These are phyloP conservation scores for Waltergamsia citrina DNA, from an alignment of 2,329 filamentous ascomycete species.

Conservation along the genomic window DNA sequence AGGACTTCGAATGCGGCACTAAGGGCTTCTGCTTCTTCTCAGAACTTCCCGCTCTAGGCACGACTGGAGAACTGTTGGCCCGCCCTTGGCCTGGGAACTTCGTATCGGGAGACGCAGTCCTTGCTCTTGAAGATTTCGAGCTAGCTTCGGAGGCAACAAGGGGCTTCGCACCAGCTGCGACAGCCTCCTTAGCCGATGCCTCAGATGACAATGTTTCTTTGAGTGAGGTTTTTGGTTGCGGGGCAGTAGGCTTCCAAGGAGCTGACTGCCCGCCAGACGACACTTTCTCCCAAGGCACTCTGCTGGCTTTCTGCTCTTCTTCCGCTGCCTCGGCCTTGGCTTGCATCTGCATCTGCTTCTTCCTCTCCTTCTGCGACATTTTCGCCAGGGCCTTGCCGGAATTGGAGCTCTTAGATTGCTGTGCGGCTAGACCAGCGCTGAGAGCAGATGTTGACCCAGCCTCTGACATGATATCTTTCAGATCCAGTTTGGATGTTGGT, in stretches of 20 bases:
- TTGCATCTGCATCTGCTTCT: constrained; percentile 67
- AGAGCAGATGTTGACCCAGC: constrained; percentile 42
- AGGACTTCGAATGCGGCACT: constrained; percentile 52
- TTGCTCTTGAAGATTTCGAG: constrained; percentile 27
- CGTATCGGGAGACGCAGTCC: constrained; percentile 52
- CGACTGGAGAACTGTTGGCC: constrained; percentile 20
- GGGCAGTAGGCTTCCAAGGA: constrained; percentile 58
- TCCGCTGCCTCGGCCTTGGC: constrained; percentile 32
- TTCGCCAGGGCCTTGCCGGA: constrained; percentile 38
- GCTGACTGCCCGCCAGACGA: constrained; percentile 28
- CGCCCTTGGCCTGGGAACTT: constrained; percentile 50
- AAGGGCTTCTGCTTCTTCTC: constrained; percentile 28
- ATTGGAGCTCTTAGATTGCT: constrained; percentile 28
- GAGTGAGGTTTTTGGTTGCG: constrained; percentile 34
- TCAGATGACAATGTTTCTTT: constrained; percentile 34
- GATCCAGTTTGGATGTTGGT: constrained; percentile 54
- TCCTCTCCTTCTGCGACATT: constrained; percentile 86
- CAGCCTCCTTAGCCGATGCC: constrained; percentile 11
- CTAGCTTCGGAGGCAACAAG: constrained; percentile 32
- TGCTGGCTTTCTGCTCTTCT: constrained; percentile 15
- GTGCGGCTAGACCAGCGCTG: constrained; percentile 42
- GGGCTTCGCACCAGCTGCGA: constrained; percentile 26
- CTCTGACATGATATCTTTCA: constrained; percentile 67
- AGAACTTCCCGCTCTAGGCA: constrained; percentile 14
- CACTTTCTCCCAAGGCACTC: constrained; percentile 35